Evolutionary conservation across 495 filamentous ascomycete species (phyloP), one percentile per base, ranked within the genome.

Genomic region (Rhizodiscina lignyota): DNA sequence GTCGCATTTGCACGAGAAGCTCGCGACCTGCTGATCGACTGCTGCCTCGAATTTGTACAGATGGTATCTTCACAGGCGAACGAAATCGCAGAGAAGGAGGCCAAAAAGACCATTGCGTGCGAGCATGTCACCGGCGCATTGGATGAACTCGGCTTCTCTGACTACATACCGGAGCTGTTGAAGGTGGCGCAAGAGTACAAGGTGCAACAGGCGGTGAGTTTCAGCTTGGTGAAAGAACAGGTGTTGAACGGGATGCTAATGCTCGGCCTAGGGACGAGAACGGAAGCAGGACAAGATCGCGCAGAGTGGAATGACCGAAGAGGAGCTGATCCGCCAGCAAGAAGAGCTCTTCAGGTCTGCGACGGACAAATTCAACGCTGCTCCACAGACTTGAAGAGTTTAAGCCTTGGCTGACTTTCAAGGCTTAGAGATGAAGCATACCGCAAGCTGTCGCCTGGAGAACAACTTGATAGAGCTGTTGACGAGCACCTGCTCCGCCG

Each of bases 31-130:
- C 70, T 97, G 29, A 96, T 96, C 59, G 89, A 96, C 58, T 96
- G 87, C 64, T 97, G 91, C 53, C 89, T 96, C 42, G 89, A 97
- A 52, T 97, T 96, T 62, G 94, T 97, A 55, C 94, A 91, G 6
- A 68, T 97, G 37, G 81, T 97, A 37, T 94, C 86, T 18, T 89
- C 82, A 23, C 85, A 97, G 61, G 91, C 89, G 5, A 97, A 97
- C 53, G 89, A 97, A 45, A 97, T 97, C 42, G 83, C 84, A 12
- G 89, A 97, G 58, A 92, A 87, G 49, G 89, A 97, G 43, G 78
- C 84, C 8, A 97, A 97, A 67, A 97, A 97, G 63, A 97, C 89
- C 0, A 97, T 97, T 37, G 86, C 85, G 0, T 85, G 79, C 44
- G 89, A 97, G 48, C 89, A 97, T 58, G 86, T 96, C 44, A 84